Evolutionary conservation across 2,329 filamentous ascomycete genomes (phyloP).

Genomic region (Beauveria sp.): DNA sequence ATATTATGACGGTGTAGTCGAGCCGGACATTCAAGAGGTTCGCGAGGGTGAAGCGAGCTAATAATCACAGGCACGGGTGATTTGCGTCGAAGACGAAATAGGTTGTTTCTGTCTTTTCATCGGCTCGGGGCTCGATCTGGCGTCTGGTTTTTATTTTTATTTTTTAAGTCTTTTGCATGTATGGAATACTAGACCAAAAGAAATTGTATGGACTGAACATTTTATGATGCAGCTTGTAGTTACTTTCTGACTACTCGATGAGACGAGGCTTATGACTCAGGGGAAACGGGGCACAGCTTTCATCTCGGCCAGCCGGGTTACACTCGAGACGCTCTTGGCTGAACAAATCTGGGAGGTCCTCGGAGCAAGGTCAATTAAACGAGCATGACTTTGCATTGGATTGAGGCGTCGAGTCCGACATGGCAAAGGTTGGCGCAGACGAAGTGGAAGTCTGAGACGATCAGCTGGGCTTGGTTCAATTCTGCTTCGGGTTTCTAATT

Average conservation of each 20-base stretch:
- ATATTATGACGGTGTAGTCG: slow-evolving; percentile 22
- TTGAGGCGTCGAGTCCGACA: neutral
- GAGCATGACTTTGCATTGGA: neutral
- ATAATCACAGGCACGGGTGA: neutral
- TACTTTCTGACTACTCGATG: neutral
- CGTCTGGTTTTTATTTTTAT: slow-evolving; percentile 2
- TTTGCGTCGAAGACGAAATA: neutral
- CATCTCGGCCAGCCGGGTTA: no score
- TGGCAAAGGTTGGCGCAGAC: neutral
- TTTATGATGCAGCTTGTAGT: neutral
- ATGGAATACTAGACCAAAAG: neutral
- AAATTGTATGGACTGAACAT: neutral
- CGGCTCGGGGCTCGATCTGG: slow-evolving; percentile 1
- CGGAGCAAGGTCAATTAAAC: no score
- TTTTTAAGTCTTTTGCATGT: neutral
- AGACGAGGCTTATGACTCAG: neutral
- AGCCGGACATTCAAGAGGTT: slow-evolving; percentile 29
- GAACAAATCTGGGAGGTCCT: neutral
- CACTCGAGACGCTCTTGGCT: neutral
- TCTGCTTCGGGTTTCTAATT: neutral
- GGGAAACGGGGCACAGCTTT: neutral
- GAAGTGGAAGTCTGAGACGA: neutral
- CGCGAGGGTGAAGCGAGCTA: slow-evolving; percentile 22
- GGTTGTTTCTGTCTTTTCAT: neutral
- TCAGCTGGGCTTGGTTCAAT: neutral